Conservation (phyloP, 345 rosid genomes). For the Pugionium dolabratum region DNA sequence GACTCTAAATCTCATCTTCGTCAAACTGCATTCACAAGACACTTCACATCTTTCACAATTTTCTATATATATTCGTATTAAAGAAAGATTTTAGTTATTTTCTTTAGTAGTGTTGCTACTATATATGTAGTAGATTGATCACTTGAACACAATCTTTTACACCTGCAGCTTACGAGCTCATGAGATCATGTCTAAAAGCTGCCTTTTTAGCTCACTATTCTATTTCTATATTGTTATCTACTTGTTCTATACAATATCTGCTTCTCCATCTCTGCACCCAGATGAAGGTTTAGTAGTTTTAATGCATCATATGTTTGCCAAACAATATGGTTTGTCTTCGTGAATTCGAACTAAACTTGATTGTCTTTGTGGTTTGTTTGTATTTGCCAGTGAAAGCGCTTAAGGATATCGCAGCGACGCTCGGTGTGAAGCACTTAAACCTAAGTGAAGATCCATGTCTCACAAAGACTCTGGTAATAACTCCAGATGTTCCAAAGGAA, state of each 20-base stretch:
- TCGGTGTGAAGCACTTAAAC: constrained; percentile 32
- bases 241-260: constrained; percentile 11
- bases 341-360: constrained; percentile 3
- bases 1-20: constrained; percentile 24
- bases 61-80: not conserved
- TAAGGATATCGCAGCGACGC: constrained; percentile 32
- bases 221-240: constrained; percentile 27
- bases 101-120: not conserved
- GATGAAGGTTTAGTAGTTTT: constrained; percentile 32
- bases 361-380: constrained; percentile 1
- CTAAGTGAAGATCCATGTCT: constrained; percentile 42
- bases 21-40: constrained; percentile 26
- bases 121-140: constrained; percentile 21
- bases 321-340: constrained; percentile 1
- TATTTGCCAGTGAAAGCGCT: constrained; percentile 33
- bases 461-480: constrained; percentile 37
- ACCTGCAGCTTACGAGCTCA: constrained; percentile 25
- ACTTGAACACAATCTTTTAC: constrained; percentile 13
- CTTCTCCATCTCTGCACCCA: constrained; percentile 39
- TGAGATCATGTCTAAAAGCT: constrained; percentile 24
- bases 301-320: not conserved
- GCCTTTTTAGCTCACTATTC: not conserved
- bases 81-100: not conserved
- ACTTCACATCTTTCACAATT: constrained; percentile 22
- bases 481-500: constrained; percentile 25